Conservation (phyloP, 176 grass and related monocot genomes). For the Elaeis guineensis region DNA sequence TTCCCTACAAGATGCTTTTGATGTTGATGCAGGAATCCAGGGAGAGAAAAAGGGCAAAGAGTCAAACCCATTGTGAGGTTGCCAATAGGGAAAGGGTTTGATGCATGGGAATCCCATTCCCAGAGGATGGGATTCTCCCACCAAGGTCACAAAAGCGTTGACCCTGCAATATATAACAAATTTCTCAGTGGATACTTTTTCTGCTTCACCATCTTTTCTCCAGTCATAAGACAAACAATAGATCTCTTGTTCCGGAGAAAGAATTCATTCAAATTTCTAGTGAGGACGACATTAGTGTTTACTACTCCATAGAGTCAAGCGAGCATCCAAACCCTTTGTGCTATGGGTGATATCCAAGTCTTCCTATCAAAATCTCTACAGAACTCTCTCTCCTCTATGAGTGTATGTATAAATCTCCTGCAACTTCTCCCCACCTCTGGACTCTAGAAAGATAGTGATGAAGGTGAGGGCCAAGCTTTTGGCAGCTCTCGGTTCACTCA, state of each 20-base stretch:
- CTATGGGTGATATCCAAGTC: too few relatives aligned
- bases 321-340: too few relatives aligned
- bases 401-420: too few relatives aligned
- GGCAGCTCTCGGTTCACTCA: constrained; percentile 61
- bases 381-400: constrained; percentile 3
- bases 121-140: constrained; percentile 83
- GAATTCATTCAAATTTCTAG: constrained; percentile 33
- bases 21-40: constrained; percentile 47
- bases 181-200: constrained; percentile 12
- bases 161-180: constrained; percentile 60
- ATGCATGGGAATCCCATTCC: constrained; percentile 69
- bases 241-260: constrained; percentile 33
- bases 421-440: too few relatives aligned
- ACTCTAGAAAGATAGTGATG: constrained; percentile 27
- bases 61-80: constrained; percentile 63
- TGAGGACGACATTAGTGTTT: constrained; percentile 22
- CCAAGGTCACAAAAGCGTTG: constrained; percentile 65
- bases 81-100: constrained; percentile 65
- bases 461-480: constrained; percentile 78
- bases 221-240: constrained; percentile 53
- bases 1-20: constrained; percentile 27
- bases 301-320: too few relatives aligned
- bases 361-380: not conserved
- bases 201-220: constrained; percentile 18
- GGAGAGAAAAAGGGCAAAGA: constrained; percentile 28